Percentiles rank a stretch among this genome's conserved stretches.
Conservation (phyloP, 805 yeast genomes). For the Wickerhamia fluorescens region DNA sequence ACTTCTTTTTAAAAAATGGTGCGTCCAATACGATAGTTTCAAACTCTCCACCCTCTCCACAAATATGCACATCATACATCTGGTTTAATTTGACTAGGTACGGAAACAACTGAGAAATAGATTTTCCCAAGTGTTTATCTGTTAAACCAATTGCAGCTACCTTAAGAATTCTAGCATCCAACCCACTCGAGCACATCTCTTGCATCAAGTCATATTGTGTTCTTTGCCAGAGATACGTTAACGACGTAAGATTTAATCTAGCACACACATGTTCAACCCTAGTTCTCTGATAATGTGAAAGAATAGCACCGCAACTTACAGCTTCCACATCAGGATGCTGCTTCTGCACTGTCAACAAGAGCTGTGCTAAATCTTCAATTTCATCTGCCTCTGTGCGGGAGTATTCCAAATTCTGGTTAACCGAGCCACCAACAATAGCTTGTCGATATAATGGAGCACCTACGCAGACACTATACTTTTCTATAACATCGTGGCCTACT, state of each 20-base stretch:
- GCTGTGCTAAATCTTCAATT: slow-evolving; percentile 68
- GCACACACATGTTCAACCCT: slow-evolving; percentile 88
- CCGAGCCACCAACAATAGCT: slow-evolving; percentile 54
- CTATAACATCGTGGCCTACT: slow-evolving; percentile 80
- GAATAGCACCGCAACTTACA: slow-evolving; percentile 92
- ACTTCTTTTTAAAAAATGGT: slow-evolving; percentile 61
- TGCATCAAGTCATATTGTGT: slow-evolving; percentile 71
- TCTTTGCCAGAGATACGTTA: slow-evolving; percentile 88
- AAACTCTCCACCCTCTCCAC: slow-evolving; percentile 99
- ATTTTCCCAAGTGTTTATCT: slow-evolving; percentile 58
- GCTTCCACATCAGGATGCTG: slow-evolving; percentile 70
- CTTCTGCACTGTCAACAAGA: slow-evolving; percentile 42
- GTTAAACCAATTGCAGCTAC: slow-evolving; percentile 89
- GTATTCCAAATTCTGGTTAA: slow-evolving; percentile 65
- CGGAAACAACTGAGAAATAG: slow-evolving; percentile 56
- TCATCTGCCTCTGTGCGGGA: slow-evolving; percentile 66
- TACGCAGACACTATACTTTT: slow-evolving; percentile 58
- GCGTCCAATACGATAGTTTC: slow-evolving; percentile 90
- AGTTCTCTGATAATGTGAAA: slow-evolving; percentile 91
- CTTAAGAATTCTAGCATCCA: slow-evolving; percentile 82
- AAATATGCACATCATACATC: slow-evolving; percentile 77
- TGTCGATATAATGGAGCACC: slow-evolving; percentile 76
- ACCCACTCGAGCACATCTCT: slow-evolving; percentile 63
- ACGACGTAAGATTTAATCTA: slow-evolving; percentile 57
- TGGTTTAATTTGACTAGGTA: slow-evolving; percentile 49